These are phyloP conservation scores for Globisporangium solare DNA, from an alignment of 352 stramenopile genomes.

Conservation along the genomic window DNA sequence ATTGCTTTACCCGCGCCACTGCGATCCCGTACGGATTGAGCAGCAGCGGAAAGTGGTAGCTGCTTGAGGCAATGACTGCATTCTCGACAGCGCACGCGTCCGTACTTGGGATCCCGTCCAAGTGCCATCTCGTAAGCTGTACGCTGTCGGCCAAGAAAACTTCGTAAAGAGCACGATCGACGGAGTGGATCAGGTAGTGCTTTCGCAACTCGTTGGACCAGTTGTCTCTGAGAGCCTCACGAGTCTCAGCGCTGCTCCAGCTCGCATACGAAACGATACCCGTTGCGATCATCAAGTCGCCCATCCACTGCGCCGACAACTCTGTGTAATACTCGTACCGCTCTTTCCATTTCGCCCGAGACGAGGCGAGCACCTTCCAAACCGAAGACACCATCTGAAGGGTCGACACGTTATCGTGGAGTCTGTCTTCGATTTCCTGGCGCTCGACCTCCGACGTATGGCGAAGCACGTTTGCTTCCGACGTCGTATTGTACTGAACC, in stretches of 20 bases:
- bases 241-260: slow-evolving; percentile 13
- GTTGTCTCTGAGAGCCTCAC: slow-evolving; percentile 19
- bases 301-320: slow-evolving; percentile 38
- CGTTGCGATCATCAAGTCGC: slow-evolving; percentile 62
- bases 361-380: slow-evolving; percentile 47
- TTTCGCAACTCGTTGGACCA: slow-evolving; percentile 35
- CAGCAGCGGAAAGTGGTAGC: slow-evolving; percentile 45
- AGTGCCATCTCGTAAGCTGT: slow-evolving; percentile 33
- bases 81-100: slow-evolving; percentile 43
- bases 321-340: slow-evolving; percentile 34
- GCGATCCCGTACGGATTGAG: slow-evolving; percentile 60
- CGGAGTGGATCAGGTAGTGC: slow-evolving; percentile 29
- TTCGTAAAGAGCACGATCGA: slow-evolving; percentile 14
- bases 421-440: slow-evolving; percentile 34
- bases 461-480: slow-evolving; percentile 29
- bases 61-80: slow-evolving; percentile 29
- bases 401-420: slow-evolving; percentile 49
- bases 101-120: slow-evolving; percentile 31
- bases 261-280: slow-evolving; percentile 45
- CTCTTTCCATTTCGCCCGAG: slow-evolving; percentile 35
- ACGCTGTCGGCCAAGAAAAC: slow-evolving; percentile 33
- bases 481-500: slow-evolving; percentile 30
- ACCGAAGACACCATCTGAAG: slow-evolving; percentile 49
- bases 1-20: slow-evolving; percentile 42
- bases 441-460: slow-evolving; percentile 49